Percentiles rank a stretch among this genome's conserved stretches.
phyloP scores from a whole-genome alignment of 495 filamentous ascomycete genomes.

The Astrocystis sublimbata region DNA sequence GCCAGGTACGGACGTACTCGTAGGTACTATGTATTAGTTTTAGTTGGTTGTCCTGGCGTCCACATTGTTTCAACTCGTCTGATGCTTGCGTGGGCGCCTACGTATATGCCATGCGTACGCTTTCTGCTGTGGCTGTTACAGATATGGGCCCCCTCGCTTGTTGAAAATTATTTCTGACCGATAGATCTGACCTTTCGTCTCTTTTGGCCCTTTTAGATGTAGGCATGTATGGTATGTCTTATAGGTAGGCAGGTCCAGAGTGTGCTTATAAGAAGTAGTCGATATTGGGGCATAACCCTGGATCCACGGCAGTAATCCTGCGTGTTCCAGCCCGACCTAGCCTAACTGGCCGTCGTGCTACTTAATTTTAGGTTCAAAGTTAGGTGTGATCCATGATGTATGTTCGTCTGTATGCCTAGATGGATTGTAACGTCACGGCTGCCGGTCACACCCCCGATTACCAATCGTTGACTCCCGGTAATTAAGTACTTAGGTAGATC shows the following conservation, averaged over 20 bases:
- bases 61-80: neutral
- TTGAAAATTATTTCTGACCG: too few species aligned
- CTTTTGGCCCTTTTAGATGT: too few species aligned
- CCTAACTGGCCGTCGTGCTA: neutral
- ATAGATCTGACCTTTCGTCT: too few species aligned
- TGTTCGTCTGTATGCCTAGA: neutral
- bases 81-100: neutral
- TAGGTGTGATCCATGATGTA: too few species aligned
- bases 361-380: constrained; percentile 18
- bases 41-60: too few species aligned
- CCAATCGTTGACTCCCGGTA: neutral
- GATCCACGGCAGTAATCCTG: neutral
- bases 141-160: neutral
- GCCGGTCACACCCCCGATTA: constrained; percentile 8
- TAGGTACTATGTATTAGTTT: too few species aligned
- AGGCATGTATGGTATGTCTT: neutral
- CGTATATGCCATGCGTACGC: too few species aligned
- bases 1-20: constrained; percentile 6
- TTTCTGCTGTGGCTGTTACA: neutral
- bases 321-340: constrained; percentile 9
- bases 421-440: constrained; percentile 4
- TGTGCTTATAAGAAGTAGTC: too few species aligned
- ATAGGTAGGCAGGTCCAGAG: too few species aligned
- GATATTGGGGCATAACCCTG: too few species aligned
- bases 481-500: too few species aligned